A percentile compares a stretch with the other conserved stretches of the same genome.
These are phyloP conservation scores for Phytophthora sp. DNA, from an alignment of 352 stramenopile species.

Conservation along the genomic window DNA sequence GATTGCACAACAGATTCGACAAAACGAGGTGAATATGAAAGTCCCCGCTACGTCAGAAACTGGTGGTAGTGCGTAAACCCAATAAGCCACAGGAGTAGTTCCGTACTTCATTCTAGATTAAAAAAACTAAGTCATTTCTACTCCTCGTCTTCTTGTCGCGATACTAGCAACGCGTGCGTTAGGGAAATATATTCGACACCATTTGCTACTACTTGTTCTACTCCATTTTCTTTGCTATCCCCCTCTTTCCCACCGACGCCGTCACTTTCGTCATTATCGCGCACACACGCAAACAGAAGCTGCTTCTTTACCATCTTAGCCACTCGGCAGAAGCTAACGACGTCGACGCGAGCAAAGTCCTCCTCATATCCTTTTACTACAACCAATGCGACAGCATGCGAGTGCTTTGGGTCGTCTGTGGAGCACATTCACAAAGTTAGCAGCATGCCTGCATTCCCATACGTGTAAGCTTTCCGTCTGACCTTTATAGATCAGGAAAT, in stretches of 20 bases:
- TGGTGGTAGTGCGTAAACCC: constrained; percentile 1
- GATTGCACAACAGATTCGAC: constrained; percentile 74
- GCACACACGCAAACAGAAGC: constrained; percentile 56
- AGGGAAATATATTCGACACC: constrained; percentile 64
- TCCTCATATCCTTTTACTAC: constrained; percentile 56
- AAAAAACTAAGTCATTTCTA: background rate
- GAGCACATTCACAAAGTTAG: background rate
- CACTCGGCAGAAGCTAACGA: constrained; percentile 70
- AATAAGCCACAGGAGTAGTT: no score
- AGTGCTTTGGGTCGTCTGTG: constrained; percentile 40
- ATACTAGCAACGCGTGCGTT: constrained; percentile 61
- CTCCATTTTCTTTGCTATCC: background rate
- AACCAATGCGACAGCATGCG: constrained; percentile 60
- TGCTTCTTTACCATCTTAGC: constrained; percentile 82
- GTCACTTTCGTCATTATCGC: background rate
- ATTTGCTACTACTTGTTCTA: background rate
- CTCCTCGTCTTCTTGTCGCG: constrained; percentile 39
- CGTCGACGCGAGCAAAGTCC: constrained; percentile 49
- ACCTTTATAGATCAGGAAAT: constrained; percentile 85
- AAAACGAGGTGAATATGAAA: constrained; percentile 76
- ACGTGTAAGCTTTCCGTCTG: background rate
- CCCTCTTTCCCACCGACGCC: background rate
- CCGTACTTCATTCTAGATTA: background rate
- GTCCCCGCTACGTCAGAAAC: constrained; percentile 11
- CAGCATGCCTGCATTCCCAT: background rate